Evolutionary conservation across 768 basidiomycete species (phyloP).

Genomic region (Kondoa subrosea): DNA sequence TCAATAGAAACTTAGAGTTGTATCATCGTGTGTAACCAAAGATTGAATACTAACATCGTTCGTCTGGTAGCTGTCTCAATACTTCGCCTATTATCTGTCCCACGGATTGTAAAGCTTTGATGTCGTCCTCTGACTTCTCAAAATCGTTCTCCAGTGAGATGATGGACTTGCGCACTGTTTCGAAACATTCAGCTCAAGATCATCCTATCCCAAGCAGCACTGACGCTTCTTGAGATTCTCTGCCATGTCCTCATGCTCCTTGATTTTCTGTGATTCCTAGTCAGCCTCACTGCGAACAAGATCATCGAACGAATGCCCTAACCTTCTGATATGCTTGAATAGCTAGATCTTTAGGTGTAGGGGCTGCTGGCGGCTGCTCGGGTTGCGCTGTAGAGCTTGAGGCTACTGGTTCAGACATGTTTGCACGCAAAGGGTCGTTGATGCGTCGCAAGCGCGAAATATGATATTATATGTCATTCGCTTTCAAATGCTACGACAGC

Average conservation of each 20-base stretch:
- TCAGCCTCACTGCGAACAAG: too few relatives aligned
- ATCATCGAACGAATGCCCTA: too few relatives aligned
- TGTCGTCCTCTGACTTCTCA: conserved; percentile 93
- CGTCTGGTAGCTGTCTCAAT: conserved; percentile 94
- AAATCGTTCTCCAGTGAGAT: conserved; percentile 76
- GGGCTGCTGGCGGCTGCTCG: conserved; percentile 10
- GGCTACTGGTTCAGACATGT: not conserved
- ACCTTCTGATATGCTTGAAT: conserved; percentile 4
- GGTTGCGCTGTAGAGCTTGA: not conserved
- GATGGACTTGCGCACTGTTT: conserved; percentile 68
- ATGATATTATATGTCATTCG: not conserved
- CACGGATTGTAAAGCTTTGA: conserved; percentile 95
- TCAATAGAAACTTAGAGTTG: not conserved
- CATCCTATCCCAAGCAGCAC: too few relatives aligned
- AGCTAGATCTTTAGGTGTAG: conserved; percentile 12
- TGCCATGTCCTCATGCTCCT: conserved; percentile 68
- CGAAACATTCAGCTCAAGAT: too few relatives aligned
- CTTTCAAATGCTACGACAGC: too few relatives aligned
- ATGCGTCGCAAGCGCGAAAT: not conserved
- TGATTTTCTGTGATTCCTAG: conserved; percentile 99
- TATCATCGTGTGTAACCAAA: not conserved
- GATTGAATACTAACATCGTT: conserved; percentile 55
- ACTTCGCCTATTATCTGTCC: conserved; percentile 99
- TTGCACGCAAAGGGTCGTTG: not conserved
- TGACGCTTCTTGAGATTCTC: conserved; percentile 76